Evolutionary conservation across 2,329 filamentous ascomycete species (phyloP).

Genomic region (Mycogone perniciosa): DNA sequence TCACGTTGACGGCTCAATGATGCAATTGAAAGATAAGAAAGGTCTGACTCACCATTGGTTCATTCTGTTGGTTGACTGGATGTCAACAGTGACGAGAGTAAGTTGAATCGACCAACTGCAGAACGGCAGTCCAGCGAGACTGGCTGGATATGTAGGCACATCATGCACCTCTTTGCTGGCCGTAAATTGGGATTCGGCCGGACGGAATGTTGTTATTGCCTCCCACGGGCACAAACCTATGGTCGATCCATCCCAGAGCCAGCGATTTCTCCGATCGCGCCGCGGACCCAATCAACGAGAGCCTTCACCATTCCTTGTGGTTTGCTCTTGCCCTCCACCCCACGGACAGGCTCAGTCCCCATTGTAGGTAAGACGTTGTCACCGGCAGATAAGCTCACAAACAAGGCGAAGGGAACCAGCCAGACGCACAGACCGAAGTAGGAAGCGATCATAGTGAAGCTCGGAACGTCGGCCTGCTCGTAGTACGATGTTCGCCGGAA

Average conservation of each 20-base stretch:
- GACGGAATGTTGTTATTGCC: neutral
- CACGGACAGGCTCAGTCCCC: slow-evolving; percentile 55
- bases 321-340: slow-evolving; percentile 41
- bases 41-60: slow-evolving; percentile 12
- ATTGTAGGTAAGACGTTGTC: slow-evolving; percentile 94
- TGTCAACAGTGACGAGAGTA: no score
- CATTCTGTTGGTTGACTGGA: neutral
- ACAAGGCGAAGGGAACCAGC: slow-evolving; percentile 91
- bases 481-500: slow-evolving; percentile 57
- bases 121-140: no score
- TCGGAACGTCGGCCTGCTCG: slow-evolving; percentile 60
- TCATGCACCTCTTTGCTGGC: no score
- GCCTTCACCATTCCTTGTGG: slow-evolving; percentile 62
- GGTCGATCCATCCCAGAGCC: slow-evolving; percentile 21
- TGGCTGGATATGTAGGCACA: no score
- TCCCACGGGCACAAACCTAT: slow-evolving; percentile 4
- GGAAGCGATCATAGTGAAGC: slow-evolving; percentile 88
- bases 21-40: slow-evolving; percentile 6
- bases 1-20: slow-evolving; percentile 23
- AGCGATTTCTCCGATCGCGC: slow-evolving; percentile 42
- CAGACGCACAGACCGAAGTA: slow-evolving; percentile 97
- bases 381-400: slow-evolving; percentile 87
- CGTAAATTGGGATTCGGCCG: no score
- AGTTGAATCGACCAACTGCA: no score
- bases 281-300: slow-evolving; percentile 52